phyloP scores from a whole-genome alignment of 192 early-diverging fungal genomes.

The Rhizophlyctis rosea region DNA sequence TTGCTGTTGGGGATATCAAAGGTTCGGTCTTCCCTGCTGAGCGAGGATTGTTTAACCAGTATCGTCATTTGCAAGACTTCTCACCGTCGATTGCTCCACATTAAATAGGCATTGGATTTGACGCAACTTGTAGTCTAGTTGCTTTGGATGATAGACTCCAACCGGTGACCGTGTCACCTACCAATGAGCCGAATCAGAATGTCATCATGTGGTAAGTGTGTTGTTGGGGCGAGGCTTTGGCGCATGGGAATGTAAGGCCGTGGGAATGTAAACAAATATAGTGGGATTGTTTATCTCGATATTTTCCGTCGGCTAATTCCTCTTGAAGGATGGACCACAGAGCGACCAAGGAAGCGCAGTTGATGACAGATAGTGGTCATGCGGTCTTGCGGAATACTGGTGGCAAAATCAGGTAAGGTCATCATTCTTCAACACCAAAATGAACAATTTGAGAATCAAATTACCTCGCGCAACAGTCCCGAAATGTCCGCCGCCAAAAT shows the following conservation, averaged over 20 bases:
- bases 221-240: not conserved
- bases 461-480: conserved; percentile 18
- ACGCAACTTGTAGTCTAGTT: conserved; percentile 74
- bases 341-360: conserved; percentile 55
- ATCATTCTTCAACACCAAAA: conserved; percentile 21
- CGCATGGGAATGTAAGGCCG: not conserved
- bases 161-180: conserved; percentile 50
- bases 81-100: not conserved
- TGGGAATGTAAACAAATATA: no score
- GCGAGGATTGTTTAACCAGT: not conserved
- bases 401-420: conserved; percentile 44
- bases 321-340: conserved; percentile 65
- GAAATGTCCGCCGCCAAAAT: conserved; percentile 81
- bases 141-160: conserved; percentile 44
- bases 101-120: conserved; percentile 64
- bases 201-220: conserved; percentile 49
- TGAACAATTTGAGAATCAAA: conserved; percentile 5
- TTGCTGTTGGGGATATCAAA: conserved; percentile 38
- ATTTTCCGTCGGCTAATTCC: conserved; percentile 37
- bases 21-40: not conserved
- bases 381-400: conserved; percentile 62
- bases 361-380: conserved; percentile 56
- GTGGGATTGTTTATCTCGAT: not conserved
- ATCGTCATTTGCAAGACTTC: not conserved
- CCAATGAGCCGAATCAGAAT: conserved; percentile 42